phyloP scores from a whole-genome alignment of 106 monocot genomes.

The Allium sativum region DNA sequence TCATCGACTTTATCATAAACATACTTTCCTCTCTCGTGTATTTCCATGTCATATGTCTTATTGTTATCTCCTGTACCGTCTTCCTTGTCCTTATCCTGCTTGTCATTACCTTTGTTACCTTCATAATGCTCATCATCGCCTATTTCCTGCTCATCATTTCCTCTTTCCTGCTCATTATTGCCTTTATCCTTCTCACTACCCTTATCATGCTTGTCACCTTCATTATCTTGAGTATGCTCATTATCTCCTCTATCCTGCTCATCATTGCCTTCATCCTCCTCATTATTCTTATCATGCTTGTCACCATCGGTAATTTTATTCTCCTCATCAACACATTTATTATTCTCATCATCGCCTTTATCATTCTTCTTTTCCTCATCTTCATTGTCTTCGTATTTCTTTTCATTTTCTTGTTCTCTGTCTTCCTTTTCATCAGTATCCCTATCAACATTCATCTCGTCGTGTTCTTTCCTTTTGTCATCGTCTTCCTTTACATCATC shows the following conservation, averaged over 20 bases:
- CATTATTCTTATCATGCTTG: background rate
- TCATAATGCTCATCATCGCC: background rate
- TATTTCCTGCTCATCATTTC: background rate
- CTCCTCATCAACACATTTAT: too few relatives aligned
- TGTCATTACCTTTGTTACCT: too few relatives aligned
- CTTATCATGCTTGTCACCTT: background rate
- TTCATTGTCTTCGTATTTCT: too few relatives aligned
- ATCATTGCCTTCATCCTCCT: background rate
- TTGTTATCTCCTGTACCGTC: background rate
- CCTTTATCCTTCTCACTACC: too few relatives aligned
- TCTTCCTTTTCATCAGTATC: background rate
- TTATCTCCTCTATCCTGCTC: background rate
- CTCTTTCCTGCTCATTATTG: background rate
- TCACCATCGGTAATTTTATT: background rate
- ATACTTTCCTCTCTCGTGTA: background rate
- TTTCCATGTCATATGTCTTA: background rate
- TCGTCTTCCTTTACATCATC: background rate
- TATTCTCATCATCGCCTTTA: too few relatives aligned
- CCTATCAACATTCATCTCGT: background rate
- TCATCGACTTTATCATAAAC: background rate
- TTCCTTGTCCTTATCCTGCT: background rate
- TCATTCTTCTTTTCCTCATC: background rate
- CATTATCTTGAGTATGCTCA: background rate
- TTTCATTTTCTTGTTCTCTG: background rate
- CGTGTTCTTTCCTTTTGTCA: background rate